A percentile compares a stretch with the other conserved stretches of the same genome.
phyloP scores from a whole-genome alignment of 768 basidiomycete genomes.

The Nidularia pulvinata region DNA sequence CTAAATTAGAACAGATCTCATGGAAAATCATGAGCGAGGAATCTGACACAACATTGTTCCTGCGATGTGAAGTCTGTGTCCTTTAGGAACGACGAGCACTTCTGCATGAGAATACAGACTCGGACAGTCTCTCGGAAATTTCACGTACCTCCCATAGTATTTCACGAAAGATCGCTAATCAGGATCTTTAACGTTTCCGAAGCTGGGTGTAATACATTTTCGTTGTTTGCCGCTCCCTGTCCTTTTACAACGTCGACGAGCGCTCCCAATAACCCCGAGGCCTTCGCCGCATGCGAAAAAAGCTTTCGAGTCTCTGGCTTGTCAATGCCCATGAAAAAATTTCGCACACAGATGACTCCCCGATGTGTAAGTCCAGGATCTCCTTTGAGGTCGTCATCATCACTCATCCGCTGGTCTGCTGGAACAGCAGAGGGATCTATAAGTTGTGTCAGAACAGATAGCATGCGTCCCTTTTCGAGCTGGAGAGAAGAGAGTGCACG shows the following conservation, averaged over 20 bases:
- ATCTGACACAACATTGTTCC: too few relatives aligned
- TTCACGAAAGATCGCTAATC: slow-evolving; percentile 6
- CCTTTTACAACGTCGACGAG: slow-evolving; percentile 50
- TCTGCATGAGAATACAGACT: too few relatives aligned
- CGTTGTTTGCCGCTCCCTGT: slow-evolving; percentile 23
- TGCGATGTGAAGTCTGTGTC: too few relatives aligned
- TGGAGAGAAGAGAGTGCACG: slow-evolving; percentile 62
- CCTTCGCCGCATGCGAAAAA: slow-evolving; percentile 51
- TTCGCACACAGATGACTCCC: slow-evolving; percentile 73
- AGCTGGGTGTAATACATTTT: slow-evolving; percentile 43
- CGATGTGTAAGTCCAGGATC: slow-evolving; percentile 75
- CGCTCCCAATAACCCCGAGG: slow-evolving; percentile 50
- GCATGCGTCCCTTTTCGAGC: slow-evolving; percentile 57
- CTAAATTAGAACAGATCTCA: too few relatives aligned
- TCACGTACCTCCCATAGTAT: too few relatives aligned
- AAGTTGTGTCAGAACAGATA: slow-evolving; percentile 67
- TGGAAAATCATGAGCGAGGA: too few relatives aligned
- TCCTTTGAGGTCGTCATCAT: slow-evolving; percentile 31
- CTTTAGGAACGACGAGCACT: too few relatives aligned
- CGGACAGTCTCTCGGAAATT: too few relatives aligned
- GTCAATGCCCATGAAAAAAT: slow-evolving; percentile 50
- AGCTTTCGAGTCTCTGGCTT: slow-evolving; percentile 32
- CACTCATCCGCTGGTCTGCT: slow-evolving; percentile 25
- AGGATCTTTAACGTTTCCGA: slow-evolving; percentile 47
- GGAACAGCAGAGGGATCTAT: slow-evolving; percentile 54